Conservation (phyloP, 495 filamentous ascomycete genomes). For the Penicillium diatomitis region DNA sequence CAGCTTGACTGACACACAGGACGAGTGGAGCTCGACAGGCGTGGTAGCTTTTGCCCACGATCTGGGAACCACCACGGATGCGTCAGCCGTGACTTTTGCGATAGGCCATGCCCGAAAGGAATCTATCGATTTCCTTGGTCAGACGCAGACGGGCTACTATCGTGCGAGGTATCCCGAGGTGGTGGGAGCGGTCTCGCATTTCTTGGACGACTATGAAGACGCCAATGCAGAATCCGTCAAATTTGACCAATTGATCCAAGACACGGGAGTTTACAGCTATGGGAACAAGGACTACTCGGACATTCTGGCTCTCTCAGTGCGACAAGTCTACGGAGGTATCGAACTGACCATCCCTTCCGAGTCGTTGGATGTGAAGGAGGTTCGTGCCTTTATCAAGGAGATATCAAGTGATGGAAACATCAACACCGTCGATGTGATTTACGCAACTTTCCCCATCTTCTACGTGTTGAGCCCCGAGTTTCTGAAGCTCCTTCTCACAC, state of each 20-base stretch:
- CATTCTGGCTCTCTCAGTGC: slow-evolving; percentile 31
- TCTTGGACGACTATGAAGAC: slow-evolving; percentile 31
- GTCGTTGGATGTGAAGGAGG: slow-evolving; percentile 27
- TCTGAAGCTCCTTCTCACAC: slow-evolving; percentile 30
- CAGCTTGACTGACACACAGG: slow-evolving; percentile 11
- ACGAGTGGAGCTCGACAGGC: slow-evolving; percentile 18
- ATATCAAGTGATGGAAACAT: slow-evolving; percentile 42
- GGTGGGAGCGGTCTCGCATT: slow-evolving; percentile 22
- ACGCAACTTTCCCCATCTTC: slow-evolving; percentile 32
- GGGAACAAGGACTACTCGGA: slow-evolving; percentile 32
- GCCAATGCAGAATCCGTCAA: slow-evolving; percentile 21
- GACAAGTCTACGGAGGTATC: slow-evolving; percentile 34
- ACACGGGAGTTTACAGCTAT: slow-evolving; percentile 11
- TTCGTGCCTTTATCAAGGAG: slow-evolving; percentile 39
- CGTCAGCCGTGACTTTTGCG: slow-evolving; percentile 29
- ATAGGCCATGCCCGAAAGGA: slow-evolving; percentile 31
- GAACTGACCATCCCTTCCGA: slow-evolving; percentile 32
- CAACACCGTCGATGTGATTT: slow-evolving; percentile 41
- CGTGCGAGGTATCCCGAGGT: slow-evolving; percentile 17
- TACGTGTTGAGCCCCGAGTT: slow-evolving; percentile 32
- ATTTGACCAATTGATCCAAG: slow-evolving; percentile 22
- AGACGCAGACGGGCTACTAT: slow-evolving; percentile 30
- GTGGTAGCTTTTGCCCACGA: slow-evolving; percentile 31
- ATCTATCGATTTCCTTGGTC: slow-evolving; percentile 34
- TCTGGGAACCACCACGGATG: slow-evolving; percentile 18